phyloP scores from a whole-genome alignment of 2,329 filamentous ascomycete genomes.

The Exophiala phaeomuriformis region DNA sequence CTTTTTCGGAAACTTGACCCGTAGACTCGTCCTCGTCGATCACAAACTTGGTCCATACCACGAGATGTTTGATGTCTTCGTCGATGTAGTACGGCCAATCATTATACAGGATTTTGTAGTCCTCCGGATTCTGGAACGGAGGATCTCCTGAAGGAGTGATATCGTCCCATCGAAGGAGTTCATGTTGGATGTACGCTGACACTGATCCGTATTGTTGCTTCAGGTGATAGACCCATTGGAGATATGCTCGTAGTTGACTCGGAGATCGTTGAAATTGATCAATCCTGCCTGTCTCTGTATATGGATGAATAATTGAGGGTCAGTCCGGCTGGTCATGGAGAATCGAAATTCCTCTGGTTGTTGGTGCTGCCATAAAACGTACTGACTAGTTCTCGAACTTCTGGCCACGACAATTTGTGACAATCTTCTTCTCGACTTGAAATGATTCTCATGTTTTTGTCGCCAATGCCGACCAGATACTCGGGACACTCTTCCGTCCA shows the following conservation, averaged over 20 bases:
- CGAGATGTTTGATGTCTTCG: slow-evolving; percentile 67
- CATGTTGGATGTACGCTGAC: slow-evolving; percentile 64
- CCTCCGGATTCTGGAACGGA: slow-evolving; percentile 40
- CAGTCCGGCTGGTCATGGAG: no score
- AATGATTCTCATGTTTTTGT: slow-evolving; percentile 65
- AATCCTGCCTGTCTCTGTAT: slow-evolving; percentile 56
- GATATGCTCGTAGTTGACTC: slow-evolving; percentile 69
- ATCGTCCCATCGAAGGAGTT: slow-evolving; percentile 62
- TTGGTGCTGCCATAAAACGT: slow-evolving; percentile 7
- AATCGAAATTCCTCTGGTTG: background rate
- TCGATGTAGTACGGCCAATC: slow-evolving; percentile 94
- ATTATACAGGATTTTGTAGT: slow-evolving; percentile 67
- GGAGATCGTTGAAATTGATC: slow-evolving; percentile 70
- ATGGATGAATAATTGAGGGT: no score
- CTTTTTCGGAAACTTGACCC: slow-evolving; percentile 59
- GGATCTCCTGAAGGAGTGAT: slow-evolving; percentile 34
- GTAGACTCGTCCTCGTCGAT: slow-evolving; percentile 61
- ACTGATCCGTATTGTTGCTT: slow-evolving; percentile 65
- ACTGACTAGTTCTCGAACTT: slow-evolving; percentile 58
- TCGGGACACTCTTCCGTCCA: slow-evolving; percentile 62
- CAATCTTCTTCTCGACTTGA: slow-evolving; percentile 63
- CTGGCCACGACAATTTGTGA: slow-evolving; percentile 57
- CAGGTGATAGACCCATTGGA: slow-evolving; percentile 59
- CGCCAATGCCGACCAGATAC: slow-evolving; percentile 56
- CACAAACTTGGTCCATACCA: slow-evolving; percentile 88